Percentiles rank a stretch among this genome's conserved stretches.
Conservation (phyloP, 2,329 filamentous ascomycete species). For the Seiridium unicorne region DNA sequence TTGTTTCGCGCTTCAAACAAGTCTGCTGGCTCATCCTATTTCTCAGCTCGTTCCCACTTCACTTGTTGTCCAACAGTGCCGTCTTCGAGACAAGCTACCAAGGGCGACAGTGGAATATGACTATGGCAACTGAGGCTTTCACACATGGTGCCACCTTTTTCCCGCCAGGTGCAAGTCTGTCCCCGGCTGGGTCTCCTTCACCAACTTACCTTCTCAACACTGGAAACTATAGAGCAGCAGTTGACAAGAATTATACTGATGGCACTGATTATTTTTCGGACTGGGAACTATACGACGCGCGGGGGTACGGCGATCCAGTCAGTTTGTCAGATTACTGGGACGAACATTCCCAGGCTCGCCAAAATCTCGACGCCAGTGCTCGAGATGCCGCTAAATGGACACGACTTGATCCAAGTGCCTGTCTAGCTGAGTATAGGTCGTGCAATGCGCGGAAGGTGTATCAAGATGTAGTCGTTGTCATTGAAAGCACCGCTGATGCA, state of each 20-base stretch:
- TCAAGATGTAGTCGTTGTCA: not conserved
- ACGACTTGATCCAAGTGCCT: not conserved
- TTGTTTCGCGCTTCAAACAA: not conserved
- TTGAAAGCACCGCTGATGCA: not conserved
- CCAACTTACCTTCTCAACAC: not conserved
- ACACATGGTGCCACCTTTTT: not conserved
- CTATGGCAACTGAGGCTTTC: not conserved
- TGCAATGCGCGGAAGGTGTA: not conserved
- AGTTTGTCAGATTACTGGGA: not conserved
- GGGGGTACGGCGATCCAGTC: not conserved
- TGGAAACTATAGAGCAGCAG: not conserved
- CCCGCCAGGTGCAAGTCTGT: not conserved
- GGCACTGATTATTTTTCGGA: too few relatives aligned
- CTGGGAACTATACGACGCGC: too few relatives aligned
- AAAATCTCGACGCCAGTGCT: not conserved
- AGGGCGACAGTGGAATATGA: not conserved
- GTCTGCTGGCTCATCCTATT: constrained; percentile 5
- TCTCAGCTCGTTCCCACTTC: constrained; percentile 8
- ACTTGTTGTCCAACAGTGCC: constrained; percentile 10
- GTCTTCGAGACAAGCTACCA: constrained; percentile 4
- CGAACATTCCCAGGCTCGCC: not conserved
- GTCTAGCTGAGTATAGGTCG: not conserved
- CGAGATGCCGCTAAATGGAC: not conserved
- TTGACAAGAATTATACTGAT: not conserved
- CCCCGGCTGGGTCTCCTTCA: not conserved